Evolutionary conservation across 2,329 filamentous ascomycete genomes (phyloP).

Genomic region (Aspergillus sp.): DNA sequence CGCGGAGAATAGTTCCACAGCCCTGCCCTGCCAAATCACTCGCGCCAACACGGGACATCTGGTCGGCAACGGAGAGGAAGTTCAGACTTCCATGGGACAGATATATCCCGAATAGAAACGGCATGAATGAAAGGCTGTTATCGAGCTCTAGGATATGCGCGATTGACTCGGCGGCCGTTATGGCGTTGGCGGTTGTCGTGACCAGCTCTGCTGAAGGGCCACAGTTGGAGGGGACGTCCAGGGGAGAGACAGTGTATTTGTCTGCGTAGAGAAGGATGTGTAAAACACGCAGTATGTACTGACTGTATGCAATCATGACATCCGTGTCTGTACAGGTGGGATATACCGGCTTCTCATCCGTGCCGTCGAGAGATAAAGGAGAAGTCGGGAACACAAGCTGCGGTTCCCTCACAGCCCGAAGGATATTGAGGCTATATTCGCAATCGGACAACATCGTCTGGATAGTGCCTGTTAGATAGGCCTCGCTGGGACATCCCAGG

Average conservation of each 20-base stretch:
- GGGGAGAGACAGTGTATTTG: conserved; percentile 52
- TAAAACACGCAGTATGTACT: conserved; percentile 50
- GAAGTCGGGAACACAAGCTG: not conserved
- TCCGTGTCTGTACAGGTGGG: not conserved
- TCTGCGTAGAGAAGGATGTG: conserved; percentile 51
- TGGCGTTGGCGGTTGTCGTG: conserved; percentile 49
- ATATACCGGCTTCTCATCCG: not conserved
- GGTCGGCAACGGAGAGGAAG: conserved; percentile 51
- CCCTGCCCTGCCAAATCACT: conserved; percentile 50
- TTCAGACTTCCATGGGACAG: conserved; percentile 54
- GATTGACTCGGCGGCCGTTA: conserved; percentile 49
- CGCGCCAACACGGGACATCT: conserved; percentile 47
- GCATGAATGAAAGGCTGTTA: conserved; percentile 53
- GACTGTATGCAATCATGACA: conserved; percentile 50
- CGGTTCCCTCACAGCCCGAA: not conserved
- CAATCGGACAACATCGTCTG: conserved; percentile 40
- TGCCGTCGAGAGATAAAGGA: not conserved
- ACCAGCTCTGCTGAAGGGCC: conserved; percentile 31
- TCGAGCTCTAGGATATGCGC: conserved; percentile 50
- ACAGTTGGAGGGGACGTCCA: conserved; percentile 50
- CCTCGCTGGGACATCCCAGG: conserved; percentile 39
- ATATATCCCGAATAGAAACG: conserved; percentile 55
- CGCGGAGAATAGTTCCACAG: conserved; percentile 52
- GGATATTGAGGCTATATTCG: conserved; percentile 22
- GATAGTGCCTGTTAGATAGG: conserved; percentile 36